These are phyloP conservation scores for Chlorella sp. DNA, from an alignment of 139 green algal genomes.

Conservation along the genomic window DNA sequence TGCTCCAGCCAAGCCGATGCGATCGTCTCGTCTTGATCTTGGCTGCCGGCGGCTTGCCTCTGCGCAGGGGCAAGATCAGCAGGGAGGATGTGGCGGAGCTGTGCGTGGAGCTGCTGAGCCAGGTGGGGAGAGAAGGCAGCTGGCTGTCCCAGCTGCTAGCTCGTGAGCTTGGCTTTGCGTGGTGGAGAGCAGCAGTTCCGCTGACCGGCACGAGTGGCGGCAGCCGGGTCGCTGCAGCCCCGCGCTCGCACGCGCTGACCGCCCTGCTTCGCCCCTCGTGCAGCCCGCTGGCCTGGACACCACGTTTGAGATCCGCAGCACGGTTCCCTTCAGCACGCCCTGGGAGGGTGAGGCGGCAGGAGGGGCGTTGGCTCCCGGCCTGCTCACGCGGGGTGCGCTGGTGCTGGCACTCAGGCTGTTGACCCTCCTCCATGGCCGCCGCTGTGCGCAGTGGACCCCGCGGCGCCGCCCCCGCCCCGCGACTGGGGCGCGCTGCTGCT, in stretches of 20 bases:
- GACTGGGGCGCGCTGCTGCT: slow-evolving; percentile 55
- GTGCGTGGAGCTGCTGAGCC: slow-evolving; percentile 67
- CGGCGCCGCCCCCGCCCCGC: slow-evolving; percentile 13
- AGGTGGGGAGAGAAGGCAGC: too few relatives aligned
- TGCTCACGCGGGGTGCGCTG: neutral
- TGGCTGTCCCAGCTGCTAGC: too few relatives aligned
- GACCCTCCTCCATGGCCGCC: neutral
- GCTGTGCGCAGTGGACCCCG: slow-evolving; percentile 4
- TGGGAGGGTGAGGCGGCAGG: slow-evolving; percentile 38
- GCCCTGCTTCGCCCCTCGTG: too few relatives aligned
- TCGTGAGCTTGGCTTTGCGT: too few relatives aligned
- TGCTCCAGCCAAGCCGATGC: neutral
- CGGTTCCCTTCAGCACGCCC: slow-evolving; percentile 75
- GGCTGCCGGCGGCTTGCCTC: neutral
- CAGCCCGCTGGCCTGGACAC: slow-evolving; percentile 46
- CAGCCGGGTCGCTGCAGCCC: too few relatives aligned
- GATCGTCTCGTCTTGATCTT: neutral
- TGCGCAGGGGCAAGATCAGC: slow-evolving; percentile 67
- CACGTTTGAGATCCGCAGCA: slow-evolving; percentile 92
- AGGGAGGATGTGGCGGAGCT: slow-evolving; percentile 87
- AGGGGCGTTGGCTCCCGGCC: neutral
- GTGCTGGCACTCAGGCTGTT: neutral
- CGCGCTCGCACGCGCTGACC: too few relatives aligned
- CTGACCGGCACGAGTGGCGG: too few relatives aligned
- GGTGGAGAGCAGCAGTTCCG: too few relatives aligned